A percentile compares a stretch with the other conserved stretches of the same genome.
Evolutionary conservation across 306 rosid genomes (phyloP).

Genomic region (Casuarina cunninghamiana): DNA sequence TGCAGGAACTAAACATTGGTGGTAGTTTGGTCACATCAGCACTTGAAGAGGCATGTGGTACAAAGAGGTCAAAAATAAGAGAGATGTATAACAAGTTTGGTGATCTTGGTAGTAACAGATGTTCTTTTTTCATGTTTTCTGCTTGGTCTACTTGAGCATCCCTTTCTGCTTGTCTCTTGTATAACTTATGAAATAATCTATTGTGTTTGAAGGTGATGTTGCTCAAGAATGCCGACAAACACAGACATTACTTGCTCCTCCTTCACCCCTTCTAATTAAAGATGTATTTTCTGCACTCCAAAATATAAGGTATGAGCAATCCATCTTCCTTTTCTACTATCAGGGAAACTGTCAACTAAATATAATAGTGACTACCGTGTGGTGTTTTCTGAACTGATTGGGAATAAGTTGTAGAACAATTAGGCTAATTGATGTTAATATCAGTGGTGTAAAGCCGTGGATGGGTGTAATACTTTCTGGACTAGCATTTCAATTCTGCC

Average conservation of each 20-base stretch:
- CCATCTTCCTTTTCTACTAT: conserved; percentile 19
- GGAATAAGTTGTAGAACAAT: not conserved
- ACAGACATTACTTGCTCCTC: conserved; percentile 83
- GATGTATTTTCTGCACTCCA: conserved; percentile 69
- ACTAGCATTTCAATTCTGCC: not conserved
- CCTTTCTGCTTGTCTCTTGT: conserved; percentile 22
- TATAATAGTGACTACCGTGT: conserved; percentile 4
- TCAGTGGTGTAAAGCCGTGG: not conserved
- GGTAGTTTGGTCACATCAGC: conserved; percentile 86
- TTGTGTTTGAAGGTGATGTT: conserved; percentile 78
- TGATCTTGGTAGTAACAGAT: conserved; percentile 68
- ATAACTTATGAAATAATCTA: conserved; percentile 30
- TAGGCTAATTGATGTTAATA: not conserved
- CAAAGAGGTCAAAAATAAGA: conserved; percentile 60
- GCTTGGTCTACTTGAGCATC: conserved; percentile 24
- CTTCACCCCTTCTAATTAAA: conserved; percentile 69
- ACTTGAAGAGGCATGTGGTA: conserved; percentile 85
- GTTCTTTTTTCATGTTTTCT: conserved; percentile 23
- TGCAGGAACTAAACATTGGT: conserved; percentile 88
- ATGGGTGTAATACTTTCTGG: not conserved
- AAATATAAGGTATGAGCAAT: conserved; percentile 63
- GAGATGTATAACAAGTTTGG: conserved; percentile 90
- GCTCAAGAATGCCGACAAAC: conserved; percentile 92
- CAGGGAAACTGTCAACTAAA: not conserved
- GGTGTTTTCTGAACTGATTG: conserved; percentile 16